These are phyloP conservation scores for Isoetes taiwanensis DNA, from an alignment of 75 land plant species.

Conservation along the genomic window DNA sequence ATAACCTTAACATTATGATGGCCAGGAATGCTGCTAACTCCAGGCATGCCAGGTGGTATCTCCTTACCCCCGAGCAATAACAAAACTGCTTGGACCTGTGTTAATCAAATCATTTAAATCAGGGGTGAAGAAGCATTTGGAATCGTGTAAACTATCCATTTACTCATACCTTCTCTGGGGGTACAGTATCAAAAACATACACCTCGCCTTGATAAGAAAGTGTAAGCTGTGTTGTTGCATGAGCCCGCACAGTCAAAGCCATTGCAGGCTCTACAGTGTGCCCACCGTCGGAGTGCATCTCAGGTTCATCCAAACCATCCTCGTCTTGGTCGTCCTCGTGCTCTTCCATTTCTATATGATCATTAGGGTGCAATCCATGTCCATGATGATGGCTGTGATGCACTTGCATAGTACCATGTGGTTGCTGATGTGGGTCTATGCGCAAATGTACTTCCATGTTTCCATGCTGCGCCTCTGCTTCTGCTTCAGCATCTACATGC, in stretches of 20 bases:
- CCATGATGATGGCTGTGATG: slow-evolving; percentile 14
- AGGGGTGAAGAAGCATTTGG: not conserved
- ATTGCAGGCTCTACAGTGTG: slow-evolving; percentile 17
- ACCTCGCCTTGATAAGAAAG: slow-evolving; percentile 83
- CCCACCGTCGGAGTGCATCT: slow-evolving; percentile 35
- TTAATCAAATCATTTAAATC: too few species aligned
- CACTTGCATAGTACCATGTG: slow-evolving; percentile 9
- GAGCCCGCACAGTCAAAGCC: slow-evolving; percentile 16
- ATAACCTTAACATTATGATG: slow-evolving; percentile 48
- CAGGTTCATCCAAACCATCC: slow-evolving; percentile 31
- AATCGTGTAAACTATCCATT: not conserved
- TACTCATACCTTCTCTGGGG: slow-evolving; percentile 67
- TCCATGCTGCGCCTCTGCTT: slow-evolving; percentile 16
- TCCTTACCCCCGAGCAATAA: slow-evolving; percentile 74
- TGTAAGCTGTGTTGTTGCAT: slow-evolving; percentile 57
- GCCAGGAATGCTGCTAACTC: slow-evolving; percentile 20
- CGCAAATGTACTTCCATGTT: too few species aligned
- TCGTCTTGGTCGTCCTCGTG: slow-evolving; percentile 30
- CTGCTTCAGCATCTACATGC: slow-evolving; percentile 9
- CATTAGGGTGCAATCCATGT: slow-evolving; percentile 12
- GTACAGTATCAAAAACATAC: slow-evolving; percentile 80
- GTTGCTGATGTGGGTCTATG: not conserved
- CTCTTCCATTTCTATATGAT: slow-evolving; percentile 18
- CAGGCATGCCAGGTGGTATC: slow-evolving; percentile 44
- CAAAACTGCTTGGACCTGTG: slow-evolving; percentile 82